Conservation (phyloP, 1,139 yeast genomes). For the Casaregolazyma lundiana region DNA sequence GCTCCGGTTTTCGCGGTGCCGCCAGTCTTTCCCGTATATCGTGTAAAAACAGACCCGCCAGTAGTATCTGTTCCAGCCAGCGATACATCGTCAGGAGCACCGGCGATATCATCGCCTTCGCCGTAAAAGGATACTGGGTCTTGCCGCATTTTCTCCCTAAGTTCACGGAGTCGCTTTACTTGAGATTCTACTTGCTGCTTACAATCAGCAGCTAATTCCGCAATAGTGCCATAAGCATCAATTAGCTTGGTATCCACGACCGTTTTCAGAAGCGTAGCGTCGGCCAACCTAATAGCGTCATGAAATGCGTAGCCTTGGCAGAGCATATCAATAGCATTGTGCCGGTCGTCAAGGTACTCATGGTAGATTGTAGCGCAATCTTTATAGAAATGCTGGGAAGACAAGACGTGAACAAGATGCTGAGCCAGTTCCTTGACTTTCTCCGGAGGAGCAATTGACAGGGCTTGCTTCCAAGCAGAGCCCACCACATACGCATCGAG, state of each 20-base stretch:
- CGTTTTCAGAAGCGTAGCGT: constrained; percentile 42
- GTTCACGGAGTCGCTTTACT: constrained; percentile 72
- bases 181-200: constrained; percentile 81
- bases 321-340: constrained; percentile 59
- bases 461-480: constrained; percentile 82
- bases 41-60: constrained; percentile 85
- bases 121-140: constrained; percentile 81
- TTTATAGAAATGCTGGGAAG: constrained; percentile 66
- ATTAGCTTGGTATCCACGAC: constrained; percentile 69
- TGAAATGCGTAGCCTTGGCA: constrained; percentile 76
- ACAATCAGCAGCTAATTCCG: constrained; percentile 90
- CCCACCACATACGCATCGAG: constrained; percentile 63
- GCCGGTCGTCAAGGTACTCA: constrained; percentile 55
- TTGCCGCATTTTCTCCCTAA: constrained; percentile 72
- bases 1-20: constrained; percentile 98
- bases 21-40: constrained; percentile 91
- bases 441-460: constrained; percentile 45
- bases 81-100: constrained; percentile 89
- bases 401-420: constrained; percentile 53
- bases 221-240: constrained; percentile 83
- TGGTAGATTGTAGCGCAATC: constrained; percentile 82
- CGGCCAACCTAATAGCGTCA: constrained; percentile 67
- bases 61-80: constrained; percentile 93
- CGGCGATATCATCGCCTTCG: constrained; percentile 43
- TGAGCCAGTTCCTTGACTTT: constrained; percentile 43